Conservation (phyloP, 1,284 basidiomycete species). For the Irpex sp. region DNA sequence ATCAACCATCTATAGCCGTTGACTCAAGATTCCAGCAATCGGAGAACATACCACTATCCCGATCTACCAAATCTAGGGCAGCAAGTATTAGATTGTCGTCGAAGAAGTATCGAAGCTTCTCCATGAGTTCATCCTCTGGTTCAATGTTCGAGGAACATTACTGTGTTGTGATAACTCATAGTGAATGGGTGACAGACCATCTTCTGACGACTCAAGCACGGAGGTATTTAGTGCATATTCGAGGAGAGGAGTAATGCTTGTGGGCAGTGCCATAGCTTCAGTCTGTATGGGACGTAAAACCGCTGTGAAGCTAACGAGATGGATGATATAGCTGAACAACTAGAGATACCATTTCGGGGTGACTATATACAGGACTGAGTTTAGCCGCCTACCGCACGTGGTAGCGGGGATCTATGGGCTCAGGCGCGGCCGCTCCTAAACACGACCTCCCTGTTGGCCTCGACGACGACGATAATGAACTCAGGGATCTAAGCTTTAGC, state of each 20-base stretch:
- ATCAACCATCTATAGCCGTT: neutral
- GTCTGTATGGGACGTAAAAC: no score
- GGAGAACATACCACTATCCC: slow-evolving; percentile 48
- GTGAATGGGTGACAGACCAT: neutral
- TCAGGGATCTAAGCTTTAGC: neutral
- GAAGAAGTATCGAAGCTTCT: slow-evolving; percentile 52
- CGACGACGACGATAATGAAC: neutral
- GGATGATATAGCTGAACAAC: no score
- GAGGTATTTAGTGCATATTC: neutral
- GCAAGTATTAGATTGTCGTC: slow-evolving; percentile 60
- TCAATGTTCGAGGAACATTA: neutral
- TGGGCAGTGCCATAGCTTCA: neutral
- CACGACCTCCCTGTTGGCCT: neutral
- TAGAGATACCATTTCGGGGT: neutral
- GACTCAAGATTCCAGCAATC: neutral
- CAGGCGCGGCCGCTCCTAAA: neutral
- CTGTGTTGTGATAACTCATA: neutral
- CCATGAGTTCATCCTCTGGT: slow-evolving; percentile 53
- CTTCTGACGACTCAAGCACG: neutral
- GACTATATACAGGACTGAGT: no score
- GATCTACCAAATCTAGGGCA: slow-evolving; percentile 70
- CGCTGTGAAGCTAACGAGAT: no score
- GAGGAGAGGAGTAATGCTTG: neutral
- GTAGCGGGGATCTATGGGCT: neutral
- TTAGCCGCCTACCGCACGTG: neutral